These are phyloP conservation scores for Globisporangium perplexum DNA, from an alignment of 352 stramenopile species.

Conservation along the genomic window DNA sequence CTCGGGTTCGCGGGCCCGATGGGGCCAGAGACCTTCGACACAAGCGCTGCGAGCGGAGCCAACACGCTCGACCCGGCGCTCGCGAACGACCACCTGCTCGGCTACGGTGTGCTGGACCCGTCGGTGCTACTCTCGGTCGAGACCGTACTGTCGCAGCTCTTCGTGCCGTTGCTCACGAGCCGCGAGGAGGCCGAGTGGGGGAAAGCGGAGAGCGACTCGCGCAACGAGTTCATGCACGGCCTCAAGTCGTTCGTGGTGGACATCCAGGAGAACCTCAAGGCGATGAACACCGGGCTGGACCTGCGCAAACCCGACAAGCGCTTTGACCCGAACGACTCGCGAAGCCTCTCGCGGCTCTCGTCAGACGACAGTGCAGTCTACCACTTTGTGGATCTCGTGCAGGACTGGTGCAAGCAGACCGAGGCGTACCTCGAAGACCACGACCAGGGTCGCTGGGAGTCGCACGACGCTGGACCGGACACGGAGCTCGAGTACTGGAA, in stretches of 20 bases:
- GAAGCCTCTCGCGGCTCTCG: conserved; percentile 62
- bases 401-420: conserved; percentile 88
- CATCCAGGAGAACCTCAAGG: conserved; percentile 88
- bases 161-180: conserved; percentile 43
- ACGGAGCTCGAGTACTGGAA: conserved; percentile 89
- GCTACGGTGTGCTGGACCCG: conserved; percentile 65
- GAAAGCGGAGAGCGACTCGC: conserved; percentile 49
- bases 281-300: conserved; percentile 84
- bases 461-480: conserved; percentile 68
- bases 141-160: conserved; percentile 66
- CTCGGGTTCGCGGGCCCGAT: conserved; percentile 1
- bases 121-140: conserved; percentile 69
- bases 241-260: conserved; percentile 78
- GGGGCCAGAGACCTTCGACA: conserved; percentile 16
- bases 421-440: conserved; percentile 84
- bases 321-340: conserved; percentile 66
- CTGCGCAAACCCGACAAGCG: conserved; percentile 82
- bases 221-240: conserved; percentile 81
- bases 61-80: conserved; percentile 41
- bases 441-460: conserved; percentile 77
- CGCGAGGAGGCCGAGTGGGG: conserved; percentile 55
- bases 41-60: neutral
- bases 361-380: conserved; percentile 60
- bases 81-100: conserved; percentile 66
- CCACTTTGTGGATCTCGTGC: conserved; percentile 85